These are phyloP conservation scores for Cenchrus purpureus DNA, from an alignment of 176 grass and related monocot genomes.

Conservation along the genomic window DNA sequence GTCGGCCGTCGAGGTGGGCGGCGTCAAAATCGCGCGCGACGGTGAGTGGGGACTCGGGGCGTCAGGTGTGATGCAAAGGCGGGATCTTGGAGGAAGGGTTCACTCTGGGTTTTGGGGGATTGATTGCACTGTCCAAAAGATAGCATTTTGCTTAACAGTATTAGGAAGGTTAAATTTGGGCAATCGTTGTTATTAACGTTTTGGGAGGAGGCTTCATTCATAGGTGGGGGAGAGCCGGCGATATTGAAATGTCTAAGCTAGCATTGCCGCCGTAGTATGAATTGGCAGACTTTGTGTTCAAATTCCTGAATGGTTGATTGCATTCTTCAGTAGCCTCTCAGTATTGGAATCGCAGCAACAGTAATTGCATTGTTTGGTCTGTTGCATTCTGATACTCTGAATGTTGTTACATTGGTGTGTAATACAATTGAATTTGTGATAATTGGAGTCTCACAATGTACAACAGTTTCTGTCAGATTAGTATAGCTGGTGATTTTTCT, in stretches of 20 bases:
- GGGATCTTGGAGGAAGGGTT: slow-evolving; percentile 41
- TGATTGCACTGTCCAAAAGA: not conserved
- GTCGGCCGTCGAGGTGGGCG: slow-evolving; percentile 66
- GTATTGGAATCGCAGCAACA: not conserved
- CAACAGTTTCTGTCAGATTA: not conserved
- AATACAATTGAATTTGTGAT: not conserved
- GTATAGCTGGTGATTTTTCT: slow-evolving; percentile 4
- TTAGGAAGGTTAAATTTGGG: not conserved
- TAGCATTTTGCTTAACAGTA: not conserved
- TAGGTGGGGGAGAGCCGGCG: not conserved
- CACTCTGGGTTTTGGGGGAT: not conserved
- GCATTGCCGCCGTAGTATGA: not conserved
- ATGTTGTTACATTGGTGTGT: not conserved
- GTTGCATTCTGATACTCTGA: not conserved
- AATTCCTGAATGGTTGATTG: not conserved
- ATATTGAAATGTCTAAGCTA: not conserved
- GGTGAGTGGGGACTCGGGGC: slow-evolving; percentile 42
- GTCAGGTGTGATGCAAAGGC: not conserved
- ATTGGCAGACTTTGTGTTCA: not conserved
- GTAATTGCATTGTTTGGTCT: not conserved
- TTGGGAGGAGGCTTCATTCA: not conserved
- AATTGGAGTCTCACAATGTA: not conserved
- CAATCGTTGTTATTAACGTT: not conserved
- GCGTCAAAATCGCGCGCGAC: slow-evolving; percentile 83
- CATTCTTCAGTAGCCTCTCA: not conserved